Base-by-base conservation (phyloP, 768 basidiomycete species). In the Boletus rubroflammeus region DNA sequence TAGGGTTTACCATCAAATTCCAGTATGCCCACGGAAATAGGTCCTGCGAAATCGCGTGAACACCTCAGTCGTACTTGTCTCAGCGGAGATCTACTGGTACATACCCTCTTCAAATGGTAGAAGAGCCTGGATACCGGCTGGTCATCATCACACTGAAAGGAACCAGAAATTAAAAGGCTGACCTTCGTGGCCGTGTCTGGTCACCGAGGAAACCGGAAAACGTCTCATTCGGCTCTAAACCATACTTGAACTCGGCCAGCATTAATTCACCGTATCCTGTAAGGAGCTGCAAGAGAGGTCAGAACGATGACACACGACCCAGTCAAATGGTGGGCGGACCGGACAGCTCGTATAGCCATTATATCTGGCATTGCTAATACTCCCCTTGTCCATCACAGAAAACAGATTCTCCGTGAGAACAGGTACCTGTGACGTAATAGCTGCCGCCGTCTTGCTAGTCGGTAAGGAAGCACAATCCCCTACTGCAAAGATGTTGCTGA, bases 171-270 rank as follows among this genome's bases (percentile, higher is more conserved):
- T 5, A 21, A 13, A 34, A 17, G 8, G 15, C 54, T 55, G 56
- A 89, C 91, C 86, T 78, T 63, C 86, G 80, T 35, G 86, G 86
- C 55, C 80, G 83, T n/a, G 76, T 69, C 72, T 97, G 94, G 67
- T 96, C 84, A 31, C 81, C 81, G 23, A 93, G 72, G 61, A 80
- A 73, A 3, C 70, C 64, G 15, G 79, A 72, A 64, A 99, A 98
- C 0, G 90, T 81, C 73, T 98, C 96, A 61, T 93, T 86, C 1
- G 93, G 90, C 65, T 86, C 81, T 1, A 86, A 73, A 15, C 91
- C 94, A 70, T 98, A 99, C 69, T 90, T 91, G 79, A 98, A 98
- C 71, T 98, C 95, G 26, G 90, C 87, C 50, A 98, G 78, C 83
- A 98, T 81, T 39, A 90, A 70, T 71, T 89, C 78, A 17, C 88